phyloP scores from a whole-genome alignment of 2,329 filamentous ascomycete species.

The Cadophora sp. region DNA sequence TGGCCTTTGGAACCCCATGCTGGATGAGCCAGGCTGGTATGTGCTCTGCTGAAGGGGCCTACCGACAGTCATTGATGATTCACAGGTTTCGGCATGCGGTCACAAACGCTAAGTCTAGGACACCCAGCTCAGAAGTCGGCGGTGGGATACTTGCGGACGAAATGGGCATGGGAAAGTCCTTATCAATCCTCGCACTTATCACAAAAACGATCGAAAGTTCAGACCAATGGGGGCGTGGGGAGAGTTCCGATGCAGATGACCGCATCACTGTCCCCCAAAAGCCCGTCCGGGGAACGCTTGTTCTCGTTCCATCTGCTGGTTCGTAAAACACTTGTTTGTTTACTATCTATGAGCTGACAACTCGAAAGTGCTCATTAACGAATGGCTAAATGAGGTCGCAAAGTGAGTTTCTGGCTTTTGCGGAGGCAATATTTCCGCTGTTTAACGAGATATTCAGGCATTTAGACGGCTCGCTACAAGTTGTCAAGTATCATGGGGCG shows the following conservation, averaged over 20 bases:
- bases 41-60: background rate
- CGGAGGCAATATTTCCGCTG: too few species aligned
- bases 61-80: background rate
- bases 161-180: constrained; percentile 5
- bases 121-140: background rate
- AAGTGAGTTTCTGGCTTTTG: background rate
- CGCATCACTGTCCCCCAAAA: background rate
- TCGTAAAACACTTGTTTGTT: too few species aligned
- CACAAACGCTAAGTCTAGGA: background rate
- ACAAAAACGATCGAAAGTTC: constrained; percentile 20
- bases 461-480: background rate
- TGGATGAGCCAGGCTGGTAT: background rate
- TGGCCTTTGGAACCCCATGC: background rate
- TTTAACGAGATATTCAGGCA: background rate
- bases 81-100: background rate
- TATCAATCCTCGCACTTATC: constrained; percentile 42
- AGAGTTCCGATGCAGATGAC: background rate
- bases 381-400: constrained; percentile 3
- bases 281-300: background rate
- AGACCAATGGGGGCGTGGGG: background rate
- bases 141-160: background rate
- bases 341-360: too few species aligned
- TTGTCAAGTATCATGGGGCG: background rate
- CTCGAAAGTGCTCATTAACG: background rate
- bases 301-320: background rate